Percentiles rank a stretch among this genome's conserved stretches.
These are phyloP conservation scores for Mycena albidolilacea DNA, from an alignment of 768 basidiomycete genomes.

Conservation along the genomic window DNA sequence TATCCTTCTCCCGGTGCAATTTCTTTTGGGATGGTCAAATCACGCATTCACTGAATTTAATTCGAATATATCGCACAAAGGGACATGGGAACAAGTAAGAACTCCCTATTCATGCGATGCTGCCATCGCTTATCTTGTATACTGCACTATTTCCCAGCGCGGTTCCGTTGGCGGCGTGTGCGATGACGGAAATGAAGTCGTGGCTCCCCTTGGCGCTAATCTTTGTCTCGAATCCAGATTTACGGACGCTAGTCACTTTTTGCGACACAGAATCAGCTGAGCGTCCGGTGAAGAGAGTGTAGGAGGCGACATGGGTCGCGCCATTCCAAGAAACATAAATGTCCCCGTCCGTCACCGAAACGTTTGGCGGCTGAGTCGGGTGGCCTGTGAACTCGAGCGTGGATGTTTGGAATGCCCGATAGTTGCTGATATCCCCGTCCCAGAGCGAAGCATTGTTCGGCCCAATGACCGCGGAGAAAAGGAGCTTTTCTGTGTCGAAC, in stretches of 20 bases:
- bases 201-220: slow-evolving; percentile 21
- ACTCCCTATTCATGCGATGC: background rate
- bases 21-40: no score
- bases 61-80: background rate
- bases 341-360: slow-evolving; percentile 14
- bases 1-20: no score
- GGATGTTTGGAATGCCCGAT: slow-evolving; percentile 27
- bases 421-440: slow-evolving; percentile 22
- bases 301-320: slow-evolving; percentile 35
- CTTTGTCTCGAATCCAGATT: slow-evolving; percentile 40
- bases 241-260: slow-evolving; percentile 18
- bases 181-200: slow-evolving; percentile 17
- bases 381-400: slow-evolving; percentile 34
- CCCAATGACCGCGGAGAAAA: slow-evolving; percentile 35
- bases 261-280: background rate
- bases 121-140: slow-evolving; percentile 21
- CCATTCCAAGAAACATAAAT: slow-evolving; percentile 42
- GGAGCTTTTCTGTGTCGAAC: background rate
- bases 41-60: background rate
- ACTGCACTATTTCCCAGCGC: slow-evolving; percentile 24
- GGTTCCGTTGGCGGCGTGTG: slow-evolving; percentile 25
- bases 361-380: slow-evolving; percentile 34
- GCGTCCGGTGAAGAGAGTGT: slow-evolving; percentile 29
- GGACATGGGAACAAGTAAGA: background rate
- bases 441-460: slow-evolving; percentile 32